phyloP scores from a whole-genome alignment of 2,329 filamentous ascomycete species.

The Calonectria hawksworthii region DNA sequence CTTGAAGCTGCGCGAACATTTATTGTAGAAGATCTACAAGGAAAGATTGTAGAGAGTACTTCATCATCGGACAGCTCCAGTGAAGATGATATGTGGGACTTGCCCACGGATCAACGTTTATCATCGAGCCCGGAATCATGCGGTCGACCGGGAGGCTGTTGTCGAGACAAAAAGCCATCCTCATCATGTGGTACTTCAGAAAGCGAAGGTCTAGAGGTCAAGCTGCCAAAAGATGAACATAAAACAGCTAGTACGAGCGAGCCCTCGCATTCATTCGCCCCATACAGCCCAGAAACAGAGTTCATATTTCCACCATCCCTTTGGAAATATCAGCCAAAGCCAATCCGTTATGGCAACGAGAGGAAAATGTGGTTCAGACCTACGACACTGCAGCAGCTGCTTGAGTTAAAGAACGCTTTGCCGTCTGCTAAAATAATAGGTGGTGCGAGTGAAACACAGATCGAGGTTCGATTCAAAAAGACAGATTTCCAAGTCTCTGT shows the following conservation, averaged over 20 bases:
- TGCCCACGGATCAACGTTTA: neutral
- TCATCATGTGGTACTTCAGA: neutral
- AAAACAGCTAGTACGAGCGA: neutral
- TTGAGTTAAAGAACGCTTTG: slow-evolving; percentile 66
- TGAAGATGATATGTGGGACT: neutral
- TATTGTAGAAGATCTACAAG: slow-evolving; percentile 17
- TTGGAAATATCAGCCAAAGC: slow-evolving; percentile 80
- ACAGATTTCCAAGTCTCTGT: slow-evolving; percentile 87
- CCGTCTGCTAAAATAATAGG: slow-evolving; percentile 90
- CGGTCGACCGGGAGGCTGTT: slow-evolving; percentile 23
- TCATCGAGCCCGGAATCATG: slow-evolving; percentile 3
- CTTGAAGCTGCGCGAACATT: slow-evolving; percentile 21
- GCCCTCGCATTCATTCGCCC: neutral
- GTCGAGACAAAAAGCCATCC: slow-evolving; percentile 8
- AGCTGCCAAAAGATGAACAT: neutral
- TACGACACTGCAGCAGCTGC: slow-evolving; percentile 77
- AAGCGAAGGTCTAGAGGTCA: neutral
- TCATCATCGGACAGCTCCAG: neutral
- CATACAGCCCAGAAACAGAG: slow-evolving; percentile 80
- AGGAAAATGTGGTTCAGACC: slow-evolving; percentile 90
- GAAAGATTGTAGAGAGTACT: slow-evolving; percentile 1
- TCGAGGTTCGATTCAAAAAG: slow-evolving; percentile 95
- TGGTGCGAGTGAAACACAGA: slow-evolving; percentile 92
- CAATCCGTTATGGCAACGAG: slow-evolving; percentile 89
- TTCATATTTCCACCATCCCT: slow-evolving; percentile 88